These are phyloP conservation scores for Allium cepa DNA, from an alignment of 106 monocot genomes.

Conservation along the genomic window DNA sequence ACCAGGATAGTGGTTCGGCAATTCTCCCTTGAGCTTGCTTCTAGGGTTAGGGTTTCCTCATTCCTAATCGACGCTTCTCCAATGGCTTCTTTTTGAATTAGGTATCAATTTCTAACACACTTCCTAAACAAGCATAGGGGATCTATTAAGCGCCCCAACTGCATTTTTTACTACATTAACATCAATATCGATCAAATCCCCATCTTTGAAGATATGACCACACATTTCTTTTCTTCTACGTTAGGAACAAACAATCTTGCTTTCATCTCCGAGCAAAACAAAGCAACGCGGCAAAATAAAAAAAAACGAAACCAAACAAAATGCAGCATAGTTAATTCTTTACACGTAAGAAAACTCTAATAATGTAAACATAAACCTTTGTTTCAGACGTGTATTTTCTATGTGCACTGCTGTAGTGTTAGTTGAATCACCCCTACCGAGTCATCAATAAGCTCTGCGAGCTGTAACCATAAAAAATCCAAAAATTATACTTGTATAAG, in stretches of 20 bases:
- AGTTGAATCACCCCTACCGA: constrained; percentile 71
- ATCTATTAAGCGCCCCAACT: constrained; percentile 24
- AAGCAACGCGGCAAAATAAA: constrained; percentile 44
- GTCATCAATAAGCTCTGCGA: constrained; percentile 72
- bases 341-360: too few species aligned
- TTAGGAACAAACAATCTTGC: constrained; percentile 67
- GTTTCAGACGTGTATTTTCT: constrained; percentile 48
- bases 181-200: constrained; percentile 66
- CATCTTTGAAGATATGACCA: constrained; percentile 52
- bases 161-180: constrained; percentile 39
- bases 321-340: background rate
- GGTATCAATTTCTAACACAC: too few species aligned
- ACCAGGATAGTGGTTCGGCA: too few species aligned
- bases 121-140: constrained; percentile 40
- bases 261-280: constrained; percentile 77
- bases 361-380: constrained; percentile 15
- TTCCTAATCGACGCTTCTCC: too few species aligned
- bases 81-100: too few species aligned
- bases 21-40: too few species aligned
- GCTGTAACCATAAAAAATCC: constrained; percentile 17
- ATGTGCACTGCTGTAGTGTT: constrained; percentile 84
- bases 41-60: too few species aligned
- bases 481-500: background rate
- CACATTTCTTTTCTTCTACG: constrained; percentile 58
- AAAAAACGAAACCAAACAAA: background rate